Conservation (phyloP, 768 basidiomycete species). For the Candolleomyces eurysporus region DNA sequence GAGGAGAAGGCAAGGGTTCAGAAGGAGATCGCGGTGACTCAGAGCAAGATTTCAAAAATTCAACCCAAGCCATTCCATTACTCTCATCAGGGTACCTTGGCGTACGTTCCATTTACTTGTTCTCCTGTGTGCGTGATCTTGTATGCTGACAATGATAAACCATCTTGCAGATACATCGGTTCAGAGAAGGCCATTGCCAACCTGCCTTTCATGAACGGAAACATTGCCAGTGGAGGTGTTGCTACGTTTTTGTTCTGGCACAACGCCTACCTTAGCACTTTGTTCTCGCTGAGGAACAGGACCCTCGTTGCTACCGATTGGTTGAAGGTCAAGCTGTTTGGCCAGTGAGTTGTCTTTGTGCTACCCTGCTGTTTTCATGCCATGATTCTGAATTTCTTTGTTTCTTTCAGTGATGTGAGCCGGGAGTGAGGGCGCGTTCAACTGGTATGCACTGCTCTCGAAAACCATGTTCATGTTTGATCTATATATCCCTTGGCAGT, state of each 20-base stretch:
- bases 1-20: too few relatives aligned
- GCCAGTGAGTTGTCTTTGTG: slow-evolving; percentile 53
- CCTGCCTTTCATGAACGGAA: slow-evolving; percentile 88
- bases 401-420: not conserved
- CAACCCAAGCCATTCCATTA: slow-evolving; percentile 93
- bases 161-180: too few relatives aligned
- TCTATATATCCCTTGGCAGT: too few relatives aligned
- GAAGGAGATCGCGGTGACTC: too few relatives aligned
- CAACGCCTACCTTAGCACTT: slow-evolving; percentile 91
- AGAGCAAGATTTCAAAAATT: slow-evolving; percentile 69
- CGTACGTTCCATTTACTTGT: slow-evolving; percentile 46
- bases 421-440: too few relatives aligned
- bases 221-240: slow-evolving; percentile 85
- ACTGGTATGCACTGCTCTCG: too few relatives aligned
- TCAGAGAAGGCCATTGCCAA: too few relatives aligned
- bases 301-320: slow-evolving; percentile 88
- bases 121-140: too few relatives aligned
- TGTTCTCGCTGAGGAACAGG: slow-evolving; percentile 93
- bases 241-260: slow-evolving; percentile 90
- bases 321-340: slow-evolving; percentile 89
- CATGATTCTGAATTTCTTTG: too few relatives aligned
- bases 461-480: too few relatives aligned
- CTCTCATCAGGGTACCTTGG: slow-evolving; percentile 95
- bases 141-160: too few relatives aligned
- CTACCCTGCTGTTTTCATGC: not conserved